These are phyloP conservation scores for Colletotrichum sp. DNA, from an alignment of 2,329 filamentous ascomycete species.

Conservation along the genomic window DNA sequence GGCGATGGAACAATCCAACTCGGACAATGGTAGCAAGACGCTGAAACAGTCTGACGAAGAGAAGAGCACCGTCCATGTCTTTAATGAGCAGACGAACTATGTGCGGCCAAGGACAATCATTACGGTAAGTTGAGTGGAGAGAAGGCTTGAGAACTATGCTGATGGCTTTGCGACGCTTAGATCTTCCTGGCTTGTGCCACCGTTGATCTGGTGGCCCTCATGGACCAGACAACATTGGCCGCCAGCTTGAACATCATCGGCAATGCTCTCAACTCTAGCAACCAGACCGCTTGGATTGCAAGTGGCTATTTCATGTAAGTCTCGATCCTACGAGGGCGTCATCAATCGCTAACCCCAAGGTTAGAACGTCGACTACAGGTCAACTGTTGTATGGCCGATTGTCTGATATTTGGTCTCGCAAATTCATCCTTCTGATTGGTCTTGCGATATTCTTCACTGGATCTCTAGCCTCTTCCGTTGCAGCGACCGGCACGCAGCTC, in stretches of 20 bases:
- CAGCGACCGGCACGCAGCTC: constrained; percentile 42
- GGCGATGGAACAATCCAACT: background rate
- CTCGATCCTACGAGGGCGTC: background rate
- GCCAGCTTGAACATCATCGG: constrained; percentile 59
- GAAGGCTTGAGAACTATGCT: background rate
- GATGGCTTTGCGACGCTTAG: constrained; percentile 30
- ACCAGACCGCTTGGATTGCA: constrained; percentile 59
- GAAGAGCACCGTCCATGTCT: constrained; percentile 31
- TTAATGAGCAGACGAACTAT: constrained; percentile 63
- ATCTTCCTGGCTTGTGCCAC: constrained; percentile 62
- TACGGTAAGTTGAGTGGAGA: constrained; percentile 39
- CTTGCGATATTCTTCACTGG: constrained; percentile 48
- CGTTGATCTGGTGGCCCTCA: constrained; percentile 59
- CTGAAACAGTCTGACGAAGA: constrained; percentile 21
- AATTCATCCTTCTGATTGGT: constrained; percentile 41
- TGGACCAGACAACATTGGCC: constrained; percentile 63
- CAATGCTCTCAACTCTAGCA: constrained; percentile 51
- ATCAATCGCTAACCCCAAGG: background rate
- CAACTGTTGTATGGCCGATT: constrained; percentile 51
- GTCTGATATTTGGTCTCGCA: constrained; percentile 52
- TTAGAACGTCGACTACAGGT: constrained; percentile 48
- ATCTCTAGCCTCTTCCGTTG: constrained; percentile 46
- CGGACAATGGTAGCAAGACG: constrained; percentile 7
- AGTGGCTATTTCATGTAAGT: constrained; percentile 60
- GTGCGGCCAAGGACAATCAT: constrained; percentile 55